Evolutionary conservation across 805 yeast genomes (phyloP).

Genomic region (Kluyveromyces dobzhanskii): DNA sequence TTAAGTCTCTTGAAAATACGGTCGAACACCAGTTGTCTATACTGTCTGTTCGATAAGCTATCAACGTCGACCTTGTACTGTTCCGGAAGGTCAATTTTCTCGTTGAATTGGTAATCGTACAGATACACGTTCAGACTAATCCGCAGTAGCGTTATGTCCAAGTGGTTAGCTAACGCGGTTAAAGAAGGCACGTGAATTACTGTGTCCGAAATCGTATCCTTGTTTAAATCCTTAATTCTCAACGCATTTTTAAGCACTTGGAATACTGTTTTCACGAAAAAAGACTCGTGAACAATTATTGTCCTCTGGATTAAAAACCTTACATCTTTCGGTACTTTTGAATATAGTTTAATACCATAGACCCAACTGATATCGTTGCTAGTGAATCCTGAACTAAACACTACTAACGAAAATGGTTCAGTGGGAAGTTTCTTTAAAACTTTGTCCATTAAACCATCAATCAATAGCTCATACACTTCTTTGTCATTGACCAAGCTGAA

Average conservation of each 20-base stretch:
- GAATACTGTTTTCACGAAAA: slow-evolving; percentile 75
- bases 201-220: slow-evolving; percentile 9
- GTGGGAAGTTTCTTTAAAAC: slow-evolving; percentile 52
- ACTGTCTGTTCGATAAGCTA: slow-evolving; percentile 26
- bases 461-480: slow-evolving; percentile 29
- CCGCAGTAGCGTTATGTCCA: slow-evolving; percentile 71
- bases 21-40: slow-evolving; percentile 37
- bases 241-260: slow-evolving; percentile 62
- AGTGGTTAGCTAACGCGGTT: slow-evolving; percentile 45
- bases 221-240: slow-evolving; percentile 36
- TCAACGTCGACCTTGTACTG: slow-evolving; percentile 25
- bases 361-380: slow-evolving; percentile 46
- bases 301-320: slow-evolving; percentile 51
- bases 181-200: slow-evolving; percentile 39
- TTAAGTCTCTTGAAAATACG: slow-evolving; percentile 43
- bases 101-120: slow-evolving; percentile 49
- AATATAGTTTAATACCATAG: slow-evolving; percentile 56
- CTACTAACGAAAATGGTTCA: slow-evolving; percentile 55
- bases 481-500: slow-evolving; percentile 36
- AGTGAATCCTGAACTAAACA: slow-evolving; percentile 78
- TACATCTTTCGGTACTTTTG: slow-evolving; percentile 47
- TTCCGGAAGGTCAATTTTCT: slow-evolving; percentile 41
- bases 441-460: slow-evolving; percentile 48
- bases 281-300: slow-evolving; percentile 81
- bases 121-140: slow-evolving; percentile 69